Evolutionary conservation across 768 basidiomycete species (phyloP).

Genomic region (Boletus sp.): DNA sequence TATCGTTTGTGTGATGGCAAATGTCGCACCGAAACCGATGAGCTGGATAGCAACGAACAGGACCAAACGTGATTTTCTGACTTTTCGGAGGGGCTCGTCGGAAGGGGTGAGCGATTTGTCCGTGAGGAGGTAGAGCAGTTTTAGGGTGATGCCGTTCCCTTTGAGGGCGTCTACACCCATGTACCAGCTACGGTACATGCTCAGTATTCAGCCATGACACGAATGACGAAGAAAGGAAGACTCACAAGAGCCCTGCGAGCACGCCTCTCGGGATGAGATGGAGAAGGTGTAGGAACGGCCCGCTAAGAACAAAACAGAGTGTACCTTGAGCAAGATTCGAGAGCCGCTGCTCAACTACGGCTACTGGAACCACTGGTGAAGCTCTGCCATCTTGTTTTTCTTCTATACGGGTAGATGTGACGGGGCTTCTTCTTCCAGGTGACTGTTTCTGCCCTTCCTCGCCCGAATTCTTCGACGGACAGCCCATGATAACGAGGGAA

Average conservation of each 20-base stretch:
- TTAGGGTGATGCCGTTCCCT: conserved; percentile 79
- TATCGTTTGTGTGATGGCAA: conserved; percentile 88
- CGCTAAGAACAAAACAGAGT: conserved; percentile 74
- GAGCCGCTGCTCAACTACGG: conserved; percentile 89
- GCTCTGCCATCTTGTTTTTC: conserved; percentile 22
- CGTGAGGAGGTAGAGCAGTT: conserved; percentile 74
- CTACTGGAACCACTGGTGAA: conserved; percentile 54
- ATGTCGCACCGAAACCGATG: conserved; percentile 81
- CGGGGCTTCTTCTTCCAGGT: neutral
- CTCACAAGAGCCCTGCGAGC: conserved; percentile 82
- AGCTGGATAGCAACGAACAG: conserved; percentile 77
- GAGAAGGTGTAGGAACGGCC: conserved; percentile 80
- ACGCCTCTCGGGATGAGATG: conserved; percentile 79
- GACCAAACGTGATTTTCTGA: conserved; percentile 71
- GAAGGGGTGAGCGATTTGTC: conserved; percentile 62
- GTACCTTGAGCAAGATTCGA: conserved; percentile 87
- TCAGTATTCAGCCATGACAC: neutral
- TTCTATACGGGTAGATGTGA: conserved; percentile 8
- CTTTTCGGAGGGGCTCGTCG: conserved; percentile 70
- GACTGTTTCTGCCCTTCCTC: conserved; percentile 30
- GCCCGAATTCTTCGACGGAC: conserved; percentile 37
- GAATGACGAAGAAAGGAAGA: conserved; percentile 13
- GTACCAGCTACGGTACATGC: conserved; percentile 60
- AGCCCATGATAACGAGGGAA: conserved; percentile 71
- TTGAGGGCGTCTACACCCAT: conserved; percentile 86